These are phyloP conservation scores for Alternaria arbusti DNA, from an alignment of 2,329 filamentous ascomycete genomes.

Conservation along the genomic window DNA sequence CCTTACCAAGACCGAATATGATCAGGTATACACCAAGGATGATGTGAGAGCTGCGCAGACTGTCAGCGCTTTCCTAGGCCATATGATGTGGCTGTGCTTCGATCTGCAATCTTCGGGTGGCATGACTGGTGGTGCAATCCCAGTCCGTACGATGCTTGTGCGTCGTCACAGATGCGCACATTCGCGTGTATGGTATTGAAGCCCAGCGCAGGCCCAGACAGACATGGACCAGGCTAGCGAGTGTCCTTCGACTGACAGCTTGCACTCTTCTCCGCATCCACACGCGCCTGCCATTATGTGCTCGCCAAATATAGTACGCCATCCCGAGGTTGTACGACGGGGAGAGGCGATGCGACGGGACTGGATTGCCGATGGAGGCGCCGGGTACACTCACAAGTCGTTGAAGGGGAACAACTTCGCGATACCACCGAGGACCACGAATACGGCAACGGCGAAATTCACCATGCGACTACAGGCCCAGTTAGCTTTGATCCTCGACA, in stretches of 20 bases:
- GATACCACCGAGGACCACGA: constrained; percentile 87
- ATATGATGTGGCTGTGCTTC: not conserved
- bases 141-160: not conserved
- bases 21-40: constrained; percentile 88
- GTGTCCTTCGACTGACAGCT: not conserved
- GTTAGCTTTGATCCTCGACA: constrained; percentile 14
- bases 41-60: constrained; percentile 65
- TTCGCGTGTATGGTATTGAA: not conserved
- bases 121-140: not conserved
- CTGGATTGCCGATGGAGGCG: not conserved
- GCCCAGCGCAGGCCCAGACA: not conserved
- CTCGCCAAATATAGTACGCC: not conserved
- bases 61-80: constrained; percentile 26
- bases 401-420: constrained; percentile 68
- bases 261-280: not conserved
- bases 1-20: constrained; percentile 84
- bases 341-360: not conserved
- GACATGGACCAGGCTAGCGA: not conserved
- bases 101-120: not conserved
- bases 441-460: constrained; percentile 84
- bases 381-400: constrained; percentile 50
- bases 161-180: not conserved
- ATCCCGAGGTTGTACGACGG: not conserved
- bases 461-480: constrained; percentile 76
- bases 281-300: not conserved